A percentile compares a stretch with the other conserved stretches of the same genome.
Evolutionary conservation across 169 alveolate species (phyloP).

Genomic region (Perkinsus marinus): DNA sequence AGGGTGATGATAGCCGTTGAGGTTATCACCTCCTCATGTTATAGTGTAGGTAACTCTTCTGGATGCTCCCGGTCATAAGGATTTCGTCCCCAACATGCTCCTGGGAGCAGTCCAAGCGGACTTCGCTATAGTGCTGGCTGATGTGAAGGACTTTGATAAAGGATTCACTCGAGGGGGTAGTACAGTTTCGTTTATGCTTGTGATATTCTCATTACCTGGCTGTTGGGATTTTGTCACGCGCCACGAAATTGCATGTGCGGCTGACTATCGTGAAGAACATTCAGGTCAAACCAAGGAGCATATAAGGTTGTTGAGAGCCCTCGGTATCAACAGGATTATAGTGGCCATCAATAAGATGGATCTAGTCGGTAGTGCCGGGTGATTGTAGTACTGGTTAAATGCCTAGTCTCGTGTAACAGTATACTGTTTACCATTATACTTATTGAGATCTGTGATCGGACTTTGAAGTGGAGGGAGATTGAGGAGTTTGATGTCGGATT

Average conservation of each 20-base stretch:
- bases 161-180: constrained; percentile 54
- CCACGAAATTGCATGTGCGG: too few relatives aligned
- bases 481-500: too few relatives aligned
- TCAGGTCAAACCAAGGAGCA: constrained; percentile 85
- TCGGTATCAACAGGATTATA: constrained; percentile 66
- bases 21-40: constrained; percentile 16
- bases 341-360: constrained; percentile 83
- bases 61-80: constrained; percentile 92
- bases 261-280: too few relatives aligned
- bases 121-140: constrained; percentile 16
- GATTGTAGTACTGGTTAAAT: too few relatives aligned
- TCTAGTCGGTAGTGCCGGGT: constrained; percentile 2
- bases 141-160: constrained; percentile 66
- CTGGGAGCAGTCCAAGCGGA: constrained; percentile 45
- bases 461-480: too few relatives aligned
- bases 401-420: too few relatives aligned
- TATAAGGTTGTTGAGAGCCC: constrained; percentile 61
- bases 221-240: too few relatives aligned
- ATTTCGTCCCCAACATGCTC: constrained; percentile 79
- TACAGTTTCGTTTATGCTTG: not conserved
- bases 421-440: too few relatives aligned
- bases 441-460: too few relatives aligned
- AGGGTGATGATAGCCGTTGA: not conserved
- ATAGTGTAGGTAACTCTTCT: constrained; percentile 53
- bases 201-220: too few relatives aligned